Percentiles rank a stretch among this genome's conserved stretches.
Conservation (phyloP, 306 rosid genomes). For the Lathyrus sativus region DNA sequence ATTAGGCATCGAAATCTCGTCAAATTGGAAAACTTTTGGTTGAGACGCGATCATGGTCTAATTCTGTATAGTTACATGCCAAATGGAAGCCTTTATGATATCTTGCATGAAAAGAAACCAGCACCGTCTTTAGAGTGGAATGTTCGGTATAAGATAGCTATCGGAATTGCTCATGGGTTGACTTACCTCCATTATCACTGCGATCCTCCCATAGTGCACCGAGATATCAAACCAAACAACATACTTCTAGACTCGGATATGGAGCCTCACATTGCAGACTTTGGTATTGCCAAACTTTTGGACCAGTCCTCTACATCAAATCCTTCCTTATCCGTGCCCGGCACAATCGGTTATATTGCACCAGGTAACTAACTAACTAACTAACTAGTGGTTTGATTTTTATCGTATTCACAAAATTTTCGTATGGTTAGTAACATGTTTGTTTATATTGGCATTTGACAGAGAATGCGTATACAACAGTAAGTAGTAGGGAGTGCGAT, state of each 20-base stretch:
- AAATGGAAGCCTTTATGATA: slow-evolving; percentile 89
- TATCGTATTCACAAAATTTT: slow-evolving; percentile 14
- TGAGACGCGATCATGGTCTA: slow-evolving; percentile 59
- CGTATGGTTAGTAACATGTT: slow-evolving; percentile 5
- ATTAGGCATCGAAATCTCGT: slow-evolving; percentile 79
- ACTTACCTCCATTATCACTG: slow-evolving; percentile 81
- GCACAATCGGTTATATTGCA: slow-evolving; percentile 82
- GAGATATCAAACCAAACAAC: slow-evolving; percentile 82
- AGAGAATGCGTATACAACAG: slow-evolving; percentile 68
- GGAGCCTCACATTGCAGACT: slow-evolving; percentile 82
- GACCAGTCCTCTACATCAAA: slow-evolving; percentile 57
- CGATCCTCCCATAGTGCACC: slow-evolving; percentile 76
- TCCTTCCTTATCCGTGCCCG: slow-evolving; percentile 49
- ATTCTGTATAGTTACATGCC: slow-evolving; percentile 72
- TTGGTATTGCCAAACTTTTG: slow-evolving; percentile 83
- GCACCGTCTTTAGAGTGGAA: slow-evolving; percentile 58
- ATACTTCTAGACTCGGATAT: slow-evolving; percentile 78
- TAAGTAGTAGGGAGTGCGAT: slow-evolving; percentile 57
- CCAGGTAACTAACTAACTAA: slow-evolving; percentile 60
- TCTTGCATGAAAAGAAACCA: slow-evolving; percentile 60
- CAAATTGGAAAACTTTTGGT: slow-evolving; percentile 67
- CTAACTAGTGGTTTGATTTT: background rate
- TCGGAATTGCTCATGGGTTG: slow-evolving; percentile 77
- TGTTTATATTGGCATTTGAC: slow-evolving; percentile 31
- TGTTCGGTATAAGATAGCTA: slow-evolving; percentile 64